Evolutionary conservation across 2,329 filamentous ascomycete species (phyloP).

Genomic region (Cryphonectria radicalis): DNA sequence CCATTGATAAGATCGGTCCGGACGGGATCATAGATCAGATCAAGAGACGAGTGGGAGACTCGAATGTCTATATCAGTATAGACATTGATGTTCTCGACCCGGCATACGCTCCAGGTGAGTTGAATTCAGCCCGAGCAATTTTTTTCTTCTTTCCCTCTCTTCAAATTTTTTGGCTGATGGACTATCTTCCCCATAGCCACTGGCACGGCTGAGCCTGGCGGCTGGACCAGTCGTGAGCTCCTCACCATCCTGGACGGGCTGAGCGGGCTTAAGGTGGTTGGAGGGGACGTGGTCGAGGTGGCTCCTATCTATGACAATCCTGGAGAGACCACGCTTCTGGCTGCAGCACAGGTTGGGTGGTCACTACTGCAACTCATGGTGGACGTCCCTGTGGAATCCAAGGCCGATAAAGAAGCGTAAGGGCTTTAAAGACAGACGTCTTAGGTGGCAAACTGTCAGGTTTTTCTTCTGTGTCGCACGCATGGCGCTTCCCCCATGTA

Average conservation of each 20-base stretch:
- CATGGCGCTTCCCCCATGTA: background rate
- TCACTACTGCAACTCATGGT: slow-evolving; percentile 34
- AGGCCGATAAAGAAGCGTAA: slow-evolving; percentile 16
- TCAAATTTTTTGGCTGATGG: background rate
- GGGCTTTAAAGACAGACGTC: background rate
- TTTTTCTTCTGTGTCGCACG: background rate
- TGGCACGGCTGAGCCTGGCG: slow-evolving; percentile 78
- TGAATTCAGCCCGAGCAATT: slow-evolving; percentile 24
- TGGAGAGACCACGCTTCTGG: slow-evolving; percentile 65
- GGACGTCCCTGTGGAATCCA: slow-evolving; percentile 28
- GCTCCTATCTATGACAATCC: slow-evolving; percentile 75
- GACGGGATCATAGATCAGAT: slow-evolving; percentile 68
- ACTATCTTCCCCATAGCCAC: slow-evolving; percentile 55
- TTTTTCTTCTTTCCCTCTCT: background rate
- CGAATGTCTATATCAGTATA: slow-evolving; percentile 70
- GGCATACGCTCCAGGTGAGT: slow-evolving; percentile 59
- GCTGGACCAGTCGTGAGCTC: slow-evolving; percentile 79
- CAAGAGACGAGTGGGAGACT: slow-evolving; percentile 55
- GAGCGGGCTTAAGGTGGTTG: slow-evolving; percentile 72
- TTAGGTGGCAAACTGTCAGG: background rate
- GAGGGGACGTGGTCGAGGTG: slow-evolving; percentile 81
- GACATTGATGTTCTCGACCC: slow-evolving; percentile 85
- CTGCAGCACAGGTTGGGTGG: slow-evolving; percentile 28
- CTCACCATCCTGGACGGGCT: slow-evolving; percentile 75
- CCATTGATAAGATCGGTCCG: slow-evolving; percentile 72